Percentiles rank a stretch among this genome's conserved stretches.
These are phyloP conservation scores for Cutaneotrichosporon sp. DNA, from an alignment of 1,284 basidiomycete genomes.

Conservation along the genomic window DNA sequence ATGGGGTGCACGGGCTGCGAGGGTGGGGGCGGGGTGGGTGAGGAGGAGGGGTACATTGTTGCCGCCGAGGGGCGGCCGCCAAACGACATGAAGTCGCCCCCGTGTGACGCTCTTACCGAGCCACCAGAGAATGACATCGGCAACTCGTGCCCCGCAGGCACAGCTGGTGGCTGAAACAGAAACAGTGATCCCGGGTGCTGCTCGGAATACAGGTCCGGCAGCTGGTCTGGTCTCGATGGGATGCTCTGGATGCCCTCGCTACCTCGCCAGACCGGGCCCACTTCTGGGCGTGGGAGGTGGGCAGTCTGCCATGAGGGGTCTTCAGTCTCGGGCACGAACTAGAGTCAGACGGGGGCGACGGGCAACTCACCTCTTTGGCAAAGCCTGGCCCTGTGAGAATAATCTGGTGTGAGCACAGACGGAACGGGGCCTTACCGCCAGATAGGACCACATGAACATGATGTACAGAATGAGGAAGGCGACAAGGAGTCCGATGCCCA, in stretches of 20 bases:
- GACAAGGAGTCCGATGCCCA: constrained; percentile 63
- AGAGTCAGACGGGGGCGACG: background rate
- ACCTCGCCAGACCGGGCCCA: background rate
- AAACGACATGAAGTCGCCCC: background rate
- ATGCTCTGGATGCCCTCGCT: background rate
- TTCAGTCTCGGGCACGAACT: background rate
- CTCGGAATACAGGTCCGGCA: background rate
- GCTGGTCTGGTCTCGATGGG: background rate
- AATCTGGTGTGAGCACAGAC: constrained; percentile 51
- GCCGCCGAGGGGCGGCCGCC: background rate
- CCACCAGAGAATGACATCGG: background rate
- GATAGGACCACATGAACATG: constrained; percentile 73
- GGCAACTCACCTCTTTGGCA: constrained; percentile 64
- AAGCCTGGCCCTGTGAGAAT: constrained; percentile 67
- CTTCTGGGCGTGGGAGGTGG: background rate
- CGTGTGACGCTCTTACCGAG: background rate
- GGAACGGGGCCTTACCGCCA: constrained; percentile 57
- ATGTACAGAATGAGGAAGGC: constrained; percentile 64
- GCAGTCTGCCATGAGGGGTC: background rate
- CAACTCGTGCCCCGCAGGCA: background rate
- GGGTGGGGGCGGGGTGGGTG: background rate
- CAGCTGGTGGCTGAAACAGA: background rate
- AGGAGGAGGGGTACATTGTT: background rate
- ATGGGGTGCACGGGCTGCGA: background rate
- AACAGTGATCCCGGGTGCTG: background rate